Evolutionary conservation across 2,329 filamentous ascomycete species (phyloP).

Genomic region (Fusarium pseudoanthophilum): DNA sequence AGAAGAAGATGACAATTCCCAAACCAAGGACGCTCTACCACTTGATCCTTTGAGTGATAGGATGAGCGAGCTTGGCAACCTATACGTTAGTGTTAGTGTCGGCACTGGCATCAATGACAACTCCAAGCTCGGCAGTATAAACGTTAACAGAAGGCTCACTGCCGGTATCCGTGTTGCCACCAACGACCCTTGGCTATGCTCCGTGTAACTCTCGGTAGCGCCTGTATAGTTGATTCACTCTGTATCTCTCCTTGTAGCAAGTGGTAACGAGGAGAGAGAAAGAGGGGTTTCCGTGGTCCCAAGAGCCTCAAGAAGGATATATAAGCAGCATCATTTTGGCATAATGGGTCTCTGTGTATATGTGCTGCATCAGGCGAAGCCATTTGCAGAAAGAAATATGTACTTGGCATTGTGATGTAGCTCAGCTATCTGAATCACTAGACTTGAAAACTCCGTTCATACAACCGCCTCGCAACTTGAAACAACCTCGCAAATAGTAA

Average conservation of each 20-base stretch:
- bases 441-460: background rate
- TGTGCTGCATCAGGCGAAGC: rapidly evolving
- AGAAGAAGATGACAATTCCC: slow-evolving; percentile 74
- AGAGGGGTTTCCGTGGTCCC: too few relatives aligned
- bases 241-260: too few relatives aligned
- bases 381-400: background rate
- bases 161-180: slow-evolving; percentile 43
- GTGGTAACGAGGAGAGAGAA: too few relatives aligned
- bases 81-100: slow-evolving; percentile 87
- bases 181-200: background rate
- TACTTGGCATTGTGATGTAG: background rate
- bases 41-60: slow-evolving; percentile 84
- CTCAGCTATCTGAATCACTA: background rate
- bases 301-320: too few relatives aligned
- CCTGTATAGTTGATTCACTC: too few relatives aligned
- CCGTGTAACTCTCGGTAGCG: too few relatives aligned
- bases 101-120: slow-evolving; percentile 86
- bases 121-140: slow-evolving; percentile 81
- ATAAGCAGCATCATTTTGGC: too few relatives aligned
- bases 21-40: slow-evolving; percentile 95
- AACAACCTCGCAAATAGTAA: rapidly evolving
- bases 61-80: slow-evolving; percentile 89
- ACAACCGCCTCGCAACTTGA: background rate
- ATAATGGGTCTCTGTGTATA: too few relatives aligned
- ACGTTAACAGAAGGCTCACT: slow-evolving; percentile 72